Base-by-base conservation (phyloP, 2,329 filamentous ascomycete species). In the Colletotrichum karsti region DNA sequence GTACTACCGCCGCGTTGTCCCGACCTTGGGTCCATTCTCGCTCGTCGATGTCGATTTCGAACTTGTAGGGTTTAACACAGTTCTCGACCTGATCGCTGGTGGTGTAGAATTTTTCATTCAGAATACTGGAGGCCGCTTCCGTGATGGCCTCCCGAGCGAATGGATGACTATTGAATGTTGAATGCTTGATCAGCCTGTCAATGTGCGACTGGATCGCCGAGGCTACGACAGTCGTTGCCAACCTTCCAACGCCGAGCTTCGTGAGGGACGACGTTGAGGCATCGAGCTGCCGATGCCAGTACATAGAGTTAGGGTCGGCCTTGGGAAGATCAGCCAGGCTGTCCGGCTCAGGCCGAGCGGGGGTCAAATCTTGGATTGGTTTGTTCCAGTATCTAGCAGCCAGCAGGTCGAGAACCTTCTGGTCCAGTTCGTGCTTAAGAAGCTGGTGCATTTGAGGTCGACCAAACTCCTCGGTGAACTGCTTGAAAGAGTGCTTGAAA, bases 31-130 rank as follows among this genome's bases (percentile, higher is more conserved):
- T 79, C 96, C 96, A 99, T 78, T 99, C 97, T 7, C 90, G 86
- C 41, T 95, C 93, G 75, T 97, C 94, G 48, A 99, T 91, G 74
- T 99, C 96, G 66, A 99, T 97, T 70, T 98, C 94, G 73, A 95
- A 98, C 78, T 99, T 99, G 84, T 95, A 99, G 0, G 97, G 96
- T 80, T 99, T 99, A 81, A 99, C 97, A 77, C 95, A 99, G 77
- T 98, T 98, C 79, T 99, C 96, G 1, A 99, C 93, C 80, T 98
- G 96, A 75, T 99, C 97, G 70, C 93, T 96, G 1, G 97, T 99
- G 80, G 95, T 96, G 81, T 98, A 98, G 71, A 97, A 97, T 13
- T 95, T 88, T 75, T 99, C 96, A 72, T 96, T 96, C 12, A 99
- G 83, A 59, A 99, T 98, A 26, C 90, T 92, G 0, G 93, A 92